phyloP scores from a whole-genome alignment of 2,329 filamentous ascomycete genomes.

The Colletotrichum sp. region DNA sequence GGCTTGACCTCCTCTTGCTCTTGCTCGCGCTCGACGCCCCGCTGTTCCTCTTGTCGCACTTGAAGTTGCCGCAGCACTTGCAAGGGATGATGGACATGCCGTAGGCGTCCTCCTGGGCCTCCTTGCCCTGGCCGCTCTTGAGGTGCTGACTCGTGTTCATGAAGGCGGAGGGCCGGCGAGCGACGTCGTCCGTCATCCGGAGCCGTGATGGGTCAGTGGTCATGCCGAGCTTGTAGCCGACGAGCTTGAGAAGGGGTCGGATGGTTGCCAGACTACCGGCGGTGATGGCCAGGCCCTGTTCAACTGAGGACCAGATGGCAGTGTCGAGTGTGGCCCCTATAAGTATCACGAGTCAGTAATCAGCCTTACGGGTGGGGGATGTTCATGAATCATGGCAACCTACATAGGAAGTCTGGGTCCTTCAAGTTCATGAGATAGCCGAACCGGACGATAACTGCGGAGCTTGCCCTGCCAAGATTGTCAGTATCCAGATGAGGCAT shows the following conservation, averaged over 20 bases:
- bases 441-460: constrained; percentile 46
- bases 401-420: constrained; percentile 49
- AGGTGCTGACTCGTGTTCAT: background rate
- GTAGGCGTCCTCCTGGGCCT: background rate
- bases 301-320: constrained; percentile 54
- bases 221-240: constrained; percentile 36
- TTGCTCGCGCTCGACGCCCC: background rate
- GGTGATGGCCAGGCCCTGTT: constrained; percentile 52
- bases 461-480: constrained; percentile 40
- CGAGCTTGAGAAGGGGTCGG: constrained; percentile 43
- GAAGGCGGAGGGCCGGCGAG: background rate
- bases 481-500: background rate
- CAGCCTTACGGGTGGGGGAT: background rate
- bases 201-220: background rate
- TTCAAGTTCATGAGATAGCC: constrained; percentile 41
- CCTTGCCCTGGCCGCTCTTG: background rate
- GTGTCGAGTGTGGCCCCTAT: constrained; percentile 44
- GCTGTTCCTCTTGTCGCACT: background rate
- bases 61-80: background rate
- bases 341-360: background rate
- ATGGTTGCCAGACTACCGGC: constrained; percentile 53
- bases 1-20: background rate
- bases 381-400: constrained; percentile 11
- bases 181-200: background rate
- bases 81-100: background rate